Base-by-base conservation (phyloP, 2,329 filamentous ascomycete species). In the Zasmidium angulare region DNA sequence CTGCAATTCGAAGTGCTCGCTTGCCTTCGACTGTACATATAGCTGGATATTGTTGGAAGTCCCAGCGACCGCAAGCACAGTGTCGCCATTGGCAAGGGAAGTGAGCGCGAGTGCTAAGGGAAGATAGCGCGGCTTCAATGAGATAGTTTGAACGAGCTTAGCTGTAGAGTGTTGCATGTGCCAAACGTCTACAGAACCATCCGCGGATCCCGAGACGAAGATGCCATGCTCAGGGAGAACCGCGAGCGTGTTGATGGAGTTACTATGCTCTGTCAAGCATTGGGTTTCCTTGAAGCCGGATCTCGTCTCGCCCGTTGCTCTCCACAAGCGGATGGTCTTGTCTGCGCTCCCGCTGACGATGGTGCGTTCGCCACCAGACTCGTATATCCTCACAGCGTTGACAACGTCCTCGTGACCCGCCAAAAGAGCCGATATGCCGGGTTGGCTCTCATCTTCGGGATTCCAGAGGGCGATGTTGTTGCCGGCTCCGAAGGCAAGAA, bases 391-490 rank as follows among this genome's bases (percentile, higher is more conserved):
- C 55, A 98, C 86, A 11, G 88, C 90, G 75, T 92, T 96, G 62
- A 98, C 91, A 55, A 83, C 83, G 63, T 89, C 90, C 12, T 81
- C 86, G 72, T 99, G 95, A 0, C 91, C 91, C 36, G 82, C 82
- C 31, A 98, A 79, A 1, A 96, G 79, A 0, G 76, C 74, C 53
- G 81, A 81, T 12, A 96, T 80, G 4, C 93, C 93, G 19, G 69
- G 71, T 22, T 78, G 68, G 24, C 73, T 66, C 26, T 71, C 64
- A 59, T 82, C 78, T 76, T 84, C 58, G 14, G 92, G 92, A 72
- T 86, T 81, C 95, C 95, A 99, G 46, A 98, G 73, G 47, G 92
- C 93, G 68, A 99, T 84, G 76, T 95, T 95, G 67, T 88, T 87
- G 75, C 96, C 91, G 9, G 93, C 89, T 29, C 95, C 95, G 78